Evolutionary conservation across 78 protist genomes (phyloP), one percentile per base, ranked within the genome.

Genomic region (Ministeria vibrans): DNA sequence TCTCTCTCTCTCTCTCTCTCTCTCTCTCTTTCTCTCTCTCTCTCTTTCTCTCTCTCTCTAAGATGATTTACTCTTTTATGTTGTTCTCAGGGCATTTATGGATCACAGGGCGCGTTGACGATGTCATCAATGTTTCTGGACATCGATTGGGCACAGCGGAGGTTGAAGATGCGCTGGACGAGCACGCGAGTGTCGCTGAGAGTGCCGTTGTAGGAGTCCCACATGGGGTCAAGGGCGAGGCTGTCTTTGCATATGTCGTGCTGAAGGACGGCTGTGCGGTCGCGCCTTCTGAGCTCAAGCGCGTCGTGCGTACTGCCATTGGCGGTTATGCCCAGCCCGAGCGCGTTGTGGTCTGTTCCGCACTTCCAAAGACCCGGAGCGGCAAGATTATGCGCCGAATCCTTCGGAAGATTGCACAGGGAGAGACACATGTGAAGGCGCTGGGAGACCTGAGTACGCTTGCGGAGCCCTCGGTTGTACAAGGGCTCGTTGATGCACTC

Each of bases 61-160:
- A n/a, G n/a, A n/a, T n/a, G n/a, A n/a, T n/a, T n/a, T n/a, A n/a
- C n/a, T n/a, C n/a, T n/a, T n/a, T n/a, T n/a, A n/a, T n/a, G n/a
- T n/a, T n/a, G n/a, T n/a, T n/a, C n/a, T n/a, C n/a, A n/a, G n/a
- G n/a, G n/a, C n/a, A n/a, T n/a, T n/a, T n/a, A n/a, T 75, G 68
- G 79, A 68, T 82, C 79, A 89, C 87, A 22, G 97, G 97, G 22
- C 78, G 97, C 53, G 95, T 95, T 0, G 99, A 96, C 71, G 94
- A 86, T 42, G 82, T 79, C 5, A 41, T 88, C 61, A 79, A 62
- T 41, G 82, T 78, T 28, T 75, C 93, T 1, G 99, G 99, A 27
- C 97, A 95, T 63, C 86, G 97, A 22, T 41, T 96, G 6, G 97
- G 97, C 20, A 90, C 99, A 0, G 95, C 95, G 0, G 98, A 96